Evolutionary conservation across 1,284 basidiomycete genomes (phyloP).

Genomic region (Boletus subluridellus): DNA sequence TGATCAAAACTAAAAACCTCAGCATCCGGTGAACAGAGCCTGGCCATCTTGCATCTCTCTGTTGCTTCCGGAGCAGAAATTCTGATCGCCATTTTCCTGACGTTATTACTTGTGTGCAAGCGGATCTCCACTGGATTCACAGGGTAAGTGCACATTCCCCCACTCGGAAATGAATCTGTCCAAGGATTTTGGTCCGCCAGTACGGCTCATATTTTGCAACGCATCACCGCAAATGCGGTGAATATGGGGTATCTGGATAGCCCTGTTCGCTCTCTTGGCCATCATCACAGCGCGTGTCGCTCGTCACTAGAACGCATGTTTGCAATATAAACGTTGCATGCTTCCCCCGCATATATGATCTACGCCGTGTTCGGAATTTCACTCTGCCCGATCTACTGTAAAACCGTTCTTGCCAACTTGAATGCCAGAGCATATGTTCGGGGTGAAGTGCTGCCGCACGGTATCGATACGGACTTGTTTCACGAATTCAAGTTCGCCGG

Average conservation of each 20-base stretch:
- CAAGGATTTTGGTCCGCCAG: not conserved
- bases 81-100: not conserved
- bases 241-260: constrained; percentile 18
- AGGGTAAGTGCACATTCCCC: not conserved
- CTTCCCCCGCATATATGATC: not conserved
- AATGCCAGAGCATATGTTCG: constrained; percentile 13
- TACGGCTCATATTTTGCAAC: constrained; percentile 10
- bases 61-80: not conserved
- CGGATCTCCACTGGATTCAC: not conserved
- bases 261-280: constrained; percentile 16
- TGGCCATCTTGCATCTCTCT: not conserved
- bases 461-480: not conserved
- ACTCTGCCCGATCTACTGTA: constrained; percentile 12
- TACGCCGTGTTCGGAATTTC: constrained; percentile 7
- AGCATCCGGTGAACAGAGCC: not conserved
- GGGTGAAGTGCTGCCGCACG: not conserved
- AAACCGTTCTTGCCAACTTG: constrained; percentile 21
- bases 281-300: constrained; percentile 10
- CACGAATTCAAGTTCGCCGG: not conserved
- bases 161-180: not conserved
- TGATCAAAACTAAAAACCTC: not conserved
- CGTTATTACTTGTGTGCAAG: not conserved
- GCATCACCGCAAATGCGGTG: constrained; percentile 10
- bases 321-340: not conserved
- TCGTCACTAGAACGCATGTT: accelerated